Conservation (phyloP, 805 yeast species). For the Brettanomyces naardenensis region DNA sequence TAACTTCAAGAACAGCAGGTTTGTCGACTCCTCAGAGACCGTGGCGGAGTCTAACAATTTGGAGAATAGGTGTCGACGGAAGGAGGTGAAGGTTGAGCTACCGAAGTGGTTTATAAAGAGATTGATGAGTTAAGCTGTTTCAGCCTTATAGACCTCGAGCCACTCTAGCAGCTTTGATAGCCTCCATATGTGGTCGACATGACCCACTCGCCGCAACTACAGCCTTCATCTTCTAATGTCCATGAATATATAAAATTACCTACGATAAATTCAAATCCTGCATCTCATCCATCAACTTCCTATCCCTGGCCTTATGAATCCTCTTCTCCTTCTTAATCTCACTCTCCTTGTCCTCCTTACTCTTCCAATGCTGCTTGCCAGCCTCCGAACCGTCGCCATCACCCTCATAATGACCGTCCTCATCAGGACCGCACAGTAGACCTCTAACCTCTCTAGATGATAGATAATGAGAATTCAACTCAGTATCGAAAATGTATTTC, state of each 20-base stretch:
- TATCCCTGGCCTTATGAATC: constrained; percentile 20
- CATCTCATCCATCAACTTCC: constrained; percentile 15
- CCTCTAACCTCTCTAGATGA: constrained; percentile 18
- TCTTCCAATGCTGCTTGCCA: constrained; percentile 11
- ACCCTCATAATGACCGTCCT: constrained; percentile 6
- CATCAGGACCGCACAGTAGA: constrained; percentile 15
- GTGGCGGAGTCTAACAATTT: not conserved
- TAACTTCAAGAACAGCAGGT: constrained; percentile 8
- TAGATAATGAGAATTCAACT: constrained; percentile 41
- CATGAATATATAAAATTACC: not conserved
- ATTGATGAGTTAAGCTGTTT: not conserved
- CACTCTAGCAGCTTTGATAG: too few species aligned
- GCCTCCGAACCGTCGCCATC: constrained; percentile 8
- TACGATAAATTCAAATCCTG: not conserved
- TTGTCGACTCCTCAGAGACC: constrained; percentile 6
- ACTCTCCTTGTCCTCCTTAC: constrained; percentile 10
- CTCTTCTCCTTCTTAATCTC: constrained; percentile 19
- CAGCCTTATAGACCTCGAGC: too few species aligned
- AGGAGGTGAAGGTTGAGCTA: constrained; percentile 6
- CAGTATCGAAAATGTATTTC: constrained; percentile 44
- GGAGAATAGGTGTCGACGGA: constrained; percentile 4
- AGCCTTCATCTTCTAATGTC: not conserved
- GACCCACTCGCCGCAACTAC: too few species aligned
- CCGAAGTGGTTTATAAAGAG: constrained; percentile 5
- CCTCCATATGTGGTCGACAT: too few species aligned